phyloP scores from a whole-genome alignment of 2,329 filamentous ascomycete species.

The Alternaria hordeiaustralica region DNA sequence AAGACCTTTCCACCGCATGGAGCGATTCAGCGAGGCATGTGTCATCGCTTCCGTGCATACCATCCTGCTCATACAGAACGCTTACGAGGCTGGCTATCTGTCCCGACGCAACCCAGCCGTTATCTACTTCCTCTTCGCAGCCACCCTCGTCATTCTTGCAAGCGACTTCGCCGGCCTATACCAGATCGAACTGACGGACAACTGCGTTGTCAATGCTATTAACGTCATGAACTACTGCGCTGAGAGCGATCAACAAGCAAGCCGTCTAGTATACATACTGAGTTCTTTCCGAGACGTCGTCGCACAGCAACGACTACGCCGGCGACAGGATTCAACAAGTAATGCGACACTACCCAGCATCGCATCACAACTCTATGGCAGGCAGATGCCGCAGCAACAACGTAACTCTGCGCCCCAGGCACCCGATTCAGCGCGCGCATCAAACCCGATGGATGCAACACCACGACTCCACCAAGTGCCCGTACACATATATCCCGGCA shows the following conservation, averaged over 20 bases:
- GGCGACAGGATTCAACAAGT: conserved; percentile 33
- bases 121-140: conserved; percentile 53
- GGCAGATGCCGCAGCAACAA: conserved; percentile 18
- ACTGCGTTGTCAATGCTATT: conserved; percentile 47
- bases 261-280: conserved; percentile 47
- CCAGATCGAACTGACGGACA: conserved; percentile 40
- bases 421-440: conserved; percentile 8
- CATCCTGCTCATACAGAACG: conserved; percentile 49
- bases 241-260: conserved; percentile 51
- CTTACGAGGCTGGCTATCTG: conserved; percentile 50
- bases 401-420: conserved; percentile 7
- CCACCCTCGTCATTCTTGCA: conserved; percentile 48
- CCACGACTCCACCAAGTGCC: conserved; percentile 43
- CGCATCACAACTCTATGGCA: conserved; percentile 43
- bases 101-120: conserved; percentile 50
- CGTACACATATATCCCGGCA: conserved; percentile 46
- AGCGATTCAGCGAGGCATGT: conserved; percentile 54
- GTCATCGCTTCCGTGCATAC: conserved; percentile 52
- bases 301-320: conserved; percentile 33
- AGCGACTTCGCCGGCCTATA: conserved; percentile 51
- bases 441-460: conserved; percentile 22
- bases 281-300: conserved; percentile 49
- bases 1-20: conserved; percentile 52
- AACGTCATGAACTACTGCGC: conserved; percentile 51
- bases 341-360: conserved; percentile 40